phyloP scores from a whole-genome alignment of 2,329 filamentous ascomycete species.

The Ascochyta koolunga region DNA sequence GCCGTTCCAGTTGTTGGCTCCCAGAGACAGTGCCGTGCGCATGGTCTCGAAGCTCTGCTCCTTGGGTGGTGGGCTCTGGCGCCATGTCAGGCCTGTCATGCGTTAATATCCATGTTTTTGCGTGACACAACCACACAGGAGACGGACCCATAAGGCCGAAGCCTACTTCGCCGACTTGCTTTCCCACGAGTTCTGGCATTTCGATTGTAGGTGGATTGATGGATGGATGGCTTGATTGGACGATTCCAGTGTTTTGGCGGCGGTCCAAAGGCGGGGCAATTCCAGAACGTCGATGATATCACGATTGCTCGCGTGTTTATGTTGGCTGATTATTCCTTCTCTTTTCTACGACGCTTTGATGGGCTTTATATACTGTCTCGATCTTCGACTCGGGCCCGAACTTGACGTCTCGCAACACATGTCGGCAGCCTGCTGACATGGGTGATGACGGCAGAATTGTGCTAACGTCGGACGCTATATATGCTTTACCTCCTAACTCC shows the following conservation, averaged over 20 bases:
- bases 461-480: not conserved
- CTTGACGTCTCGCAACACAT: not conserved
- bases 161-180: slow-evolving; percentile 50
- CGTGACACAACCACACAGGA: not conserved
- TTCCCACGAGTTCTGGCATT: slow-evolving; percentile 46
- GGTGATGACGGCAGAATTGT: not conserved
- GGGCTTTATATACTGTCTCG: not conserved
- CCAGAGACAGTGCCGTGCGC: slow-evolving; percentile 50
- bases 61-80: slow-evolving; percentile 43
- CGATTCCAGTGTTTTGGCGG: not conserved
- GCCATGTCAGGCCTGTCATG: slow-evolving; percentile 54
- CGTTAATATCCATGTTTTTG: slow-evolving; percentile 15
- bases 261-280: not conserved
- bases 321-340: not conserved
- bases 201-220: not conserved
- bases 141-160: slow-evolving; percentile 56
- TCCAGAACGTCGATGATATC: slow-evolving; percentile 1
- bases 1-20: slow-evolving; percentile 58
- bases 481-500: slow-evolving; percentile 3
- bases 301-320: not conserved
- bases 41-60: slow-evolving; percentile 53
- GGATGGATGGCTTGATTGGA: no score
- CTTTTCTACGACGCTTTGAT: not conserved
- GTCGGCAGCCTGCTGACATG: slow-evolving; percentile 6
- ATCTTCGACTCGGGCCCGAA: slow-evolving; percentile 1